Percentiles rank a stretch among this genome's conserved stretches.
phyloP scores from a whole-genome alignment of 768 basidiomycete species.

The Termitomyces sp. region DNA sequence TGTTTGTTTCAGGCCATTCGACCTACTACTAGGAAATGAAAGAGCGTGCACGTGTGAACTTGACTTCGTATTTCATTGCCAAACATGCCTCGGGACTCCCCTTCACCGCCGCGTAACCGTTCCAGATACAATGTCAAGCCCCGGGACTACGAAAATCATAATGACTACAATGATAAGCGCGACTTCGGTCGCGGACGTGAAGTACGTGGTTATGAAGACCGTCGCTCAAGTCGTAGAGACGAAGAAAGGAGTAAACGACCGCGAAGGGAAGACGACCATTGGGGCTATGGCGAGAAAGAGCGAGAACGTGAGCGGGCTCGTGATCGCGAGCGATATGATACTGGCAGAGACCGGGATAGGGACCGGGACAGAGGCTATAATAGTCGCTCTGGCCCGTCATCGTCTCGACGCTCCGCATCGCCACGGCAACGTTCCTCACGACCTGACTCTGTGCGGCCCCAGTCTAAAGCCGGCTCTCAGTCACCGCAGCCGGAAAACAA shows the following conservation, averaged over 20 bases:
- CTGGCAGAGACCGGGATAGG: constrained; percentile 20
- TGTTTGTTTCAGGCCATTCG: not conserved
- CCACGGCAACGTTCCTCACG: constrained; percentile 42
- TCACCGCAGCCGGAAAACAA: constrained; percentile 50
- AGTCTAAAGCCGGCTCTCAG: constrained; percentile 33
- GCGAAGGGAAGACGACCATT: constrained; percentile 11
- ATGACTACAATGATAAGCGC: constrained; percentile 9
- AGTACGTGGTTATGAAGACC: constrained; percentile 8
- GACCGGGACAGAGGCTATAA: constrained; percentile 23
- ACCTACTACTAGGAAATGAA: not conserved
- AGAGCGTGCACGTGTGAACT: not conserved
- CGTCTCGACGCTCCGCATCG: constrained; percentile 56
- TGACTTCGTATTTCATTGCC: not conserved
- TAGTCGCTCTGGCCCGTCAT: constrained; percentile 21
- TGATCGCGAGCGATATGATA: constrained; percentile 41
- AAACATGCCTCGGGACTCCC: constrained; percentile 16
- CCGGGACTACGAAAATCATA: not conserved
- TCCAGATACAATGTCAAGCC: constrained; percentile 15
- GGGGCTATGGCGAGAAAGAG: constrained; percentile 23
- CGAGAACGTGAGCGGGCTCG: constrained; percentile 36
- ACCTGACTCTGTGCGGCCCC: constrained; percentile 28
- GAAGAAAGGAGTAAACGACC: constrained; percentile 4
- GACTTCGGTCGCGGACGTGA: constrained; percentile 11
- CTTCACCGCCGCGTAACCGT: constrained; percentile 15
- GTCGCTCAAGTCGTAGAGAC: constrained; percentile 4